Percentiles rank a stretch among this genome's conserved stretches.
These are phyloP conservation scores for Diaporthe citrichinensis DNA, from an alignment of 2,329 filamentous ascomycete species.

Conservation along the genomic window DNA sequence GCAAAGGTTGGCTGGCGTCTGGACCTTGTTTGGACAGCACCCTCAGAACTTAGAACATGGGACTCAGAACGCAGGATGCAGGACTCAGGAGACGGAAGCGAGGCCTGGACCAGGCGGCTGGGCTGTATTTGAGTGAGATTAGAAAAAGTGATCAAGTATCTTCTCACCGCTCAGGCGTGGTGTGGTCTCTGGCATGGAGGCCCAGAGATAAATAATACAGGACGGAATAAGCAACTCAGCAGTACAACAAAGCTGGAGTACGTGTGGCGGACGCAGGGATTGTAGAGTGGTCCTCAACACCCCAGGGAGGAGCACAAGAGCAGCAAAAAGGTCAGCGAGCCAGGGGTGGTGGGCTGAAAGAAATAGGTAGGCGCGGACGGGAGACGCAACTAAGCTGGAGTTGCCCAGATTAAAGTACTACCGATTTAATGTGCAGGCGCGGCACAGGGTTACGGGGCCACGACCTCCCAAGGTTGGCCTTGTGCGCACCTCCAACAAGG, in stretches of 20 bases:
- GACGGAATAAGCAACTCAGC: constrained; percentile 22
- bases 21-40: constrained; percentile 5
- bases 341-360: constrained; percentile 9
- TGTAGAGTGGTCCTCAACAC: background rate
- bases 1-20: constrained; percentile 14
- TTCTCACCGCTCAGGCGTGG: constrained; percentile 13
- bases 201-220: constrained; percentile 25
- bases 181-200: background rate
- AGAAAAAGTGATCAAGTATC: constrained; percentile 7
- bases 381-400: background rate
- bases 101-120: constrained; percentile 17
- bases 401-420: constrained; percentile 11
- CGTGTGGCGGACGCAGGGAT: constrained; percentile 10
- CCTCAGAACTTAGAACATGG: constrained; percentile 2
- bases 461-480: background rate
- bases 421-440: constrained; percentile 5
- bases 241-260: constrained; percentile 16
- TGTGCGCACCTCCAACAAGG: background rate
- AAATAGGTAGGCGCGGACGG: background rate
- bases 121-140: constrained; percentile 15
- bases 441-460: constrained; percentile 7
- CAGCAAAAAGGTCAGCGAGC: background rate
- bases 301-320: background rate
- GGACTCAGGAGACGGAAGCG: background rate
- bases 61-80: constrained; percentile 1